Base-by-base conservation (phyloP, 2,329 filamentous ascomycete species). In the Neospermospora avenae region DNA sequence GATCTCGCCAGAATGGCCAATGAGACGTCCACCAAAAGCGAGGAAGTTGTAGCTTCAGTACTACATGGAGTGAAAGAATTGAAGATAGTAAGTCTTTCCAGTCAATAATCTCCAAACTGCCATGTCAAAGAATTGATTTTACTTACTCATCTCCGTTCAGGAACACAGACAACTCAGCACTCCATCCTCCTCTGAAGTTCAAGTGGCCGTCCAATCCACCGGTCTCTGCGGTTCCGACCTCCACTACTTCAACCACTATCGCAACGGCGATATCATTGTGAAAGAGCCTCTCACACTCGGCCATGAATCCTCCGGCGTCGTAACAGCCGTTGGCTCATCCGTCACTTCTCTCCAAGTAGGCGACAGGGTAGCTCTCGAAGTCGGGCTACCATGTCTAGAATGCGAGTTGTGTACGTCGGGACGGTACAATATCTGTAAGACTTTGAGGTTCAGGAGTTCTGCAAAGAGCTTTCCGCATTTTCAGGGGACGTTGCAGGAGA, bases 211-310 rank as follows among this genome's bases (percentile, higher is more conserved):
- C 73, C 90, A 93, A 77, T 93, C 90, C 76, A 98, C 93, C 2
- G 95, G 95, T 57, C 97, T 98, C 70, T 98, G 95, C 80, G 95
- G 93, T 82, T 96, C 91, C 63, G 93, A 97, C 74, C 87, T 98
- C 59, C 93, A 98, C 78, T 98, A 98, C 81, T 98, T 93, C 91
- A 91, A 95, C 74, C 89, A 89, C 57, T 93, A 93, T 69, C 90
- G 90, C 78, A 98, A 98, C 73, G 93, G 95, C 42, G 93, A 93
- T 68, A 97, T 97, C 89, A 87, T 97, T 63, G 93, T 98, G 51
- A 83, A 84, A 66, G 89, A 84, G 72, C 88, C 93, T 71, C 90
- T 97, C 74, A 91, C 96, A 71, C 86, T 98, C 16, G 93, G 93
- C 68, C 93, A 98, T 80, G 93, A 98, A 78, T 96, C 91, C 37